Evolutionary conservation across 73 alveolate species (phyloP), one percentile per base, ranked within the genome.

Genomic region (Tetrahymena thermophila): DNA sequence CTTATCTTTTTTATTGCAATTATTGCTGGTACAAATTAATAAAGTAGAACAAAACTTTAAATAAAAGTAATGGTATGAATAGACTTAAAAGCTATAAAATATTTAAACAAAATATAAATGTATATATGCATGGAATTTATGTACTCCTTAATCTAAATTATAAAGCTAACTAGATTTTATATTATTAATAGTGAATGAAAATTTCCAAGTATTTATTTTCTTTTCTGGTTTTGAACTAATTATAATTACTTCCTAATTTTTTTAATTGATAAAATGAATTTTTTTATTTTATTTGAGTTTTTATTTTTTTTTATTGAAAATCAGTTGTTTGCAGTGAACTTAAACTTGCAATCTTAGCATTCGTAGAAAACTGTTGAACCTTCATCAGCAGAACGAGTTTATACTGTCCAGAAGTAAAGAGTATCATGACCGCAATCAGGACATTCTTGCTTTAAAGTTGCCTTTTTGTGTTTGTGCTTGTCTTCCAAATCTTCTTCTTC

Each of bases 341-440:
- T 96, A 94, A 96, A 94, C 89, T 98, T 99, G 95, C 99, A 99
- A 94, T 98, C 96, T 43, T 97, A 98, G 94, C 99, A 99, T 97
- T 98, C 99, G 96, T 97, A 98, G 96, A 97, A 99, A 38, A 99
- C 99, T 10, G 99, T 99, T 84, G 99, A 98, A 43, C 99, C 99
- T 96, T 99, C 99, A 98, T 99, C 99, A 38, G 99, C 99, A 84
- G 99, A 89, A 94, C 99, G 96, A 16, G 98, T 94, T 96, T 99
- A 98, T 93, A 95, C 96, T 34, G 98, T 97, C 95, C 96, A 95
- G 97, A 96, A 99, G 95, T 98, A 98, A 97, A 98, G 96, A 95
- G 95, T 89, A 34, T 94, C 95, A 85, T 97, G 96, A 38, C 98
- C 98, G 84, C 99, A 99, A 83, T 98, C 96, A 5, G 99, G 99